These are phyloP conservation scores for Citrus inodora DNA, from an alignment of 345 rosid genomes.

Conservation along the genomic window DNA sequence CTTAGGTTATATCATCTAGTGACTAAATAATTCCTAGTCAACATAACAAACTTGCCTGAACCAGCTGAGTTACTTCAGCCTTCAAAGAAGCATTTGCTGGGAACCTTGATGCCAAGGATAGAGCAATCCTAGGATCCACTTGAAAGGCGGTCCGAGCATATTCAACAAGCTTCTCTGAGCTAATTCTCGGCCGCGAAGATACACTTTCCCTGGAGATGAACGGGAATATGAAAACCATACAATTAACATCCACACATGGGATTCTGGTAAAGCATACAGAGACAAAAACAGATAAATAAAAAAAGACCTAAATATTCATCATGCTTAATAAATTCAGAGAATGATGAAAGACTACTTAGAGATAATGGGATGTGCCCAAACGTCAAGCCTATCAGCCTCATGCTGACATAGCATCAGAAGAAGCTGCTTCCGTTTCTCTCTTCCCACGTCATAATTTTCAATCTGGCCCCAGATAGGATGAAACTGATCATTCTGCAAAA, in stretches of 20 bases:
- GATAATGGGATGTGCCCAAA: slow-evolving; percentile 93
- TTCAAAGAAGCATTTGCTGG: slow-evolving; percentile 67
- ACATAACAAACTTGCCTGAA: slow-evolving; percentile 58
- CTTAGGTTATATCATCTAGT: background rate
- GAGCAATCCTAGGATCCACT: slow-evolving; percentile 87
- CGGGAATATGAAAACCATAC: slow-evolving; percentile 15
- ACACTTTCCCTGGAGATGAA: slow-evolving; percentile 57
- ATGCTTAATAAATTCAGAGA: background rate
- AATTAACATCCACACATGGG: background rate
- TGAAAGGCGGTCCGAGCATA: slow-evolving; percentile 80
- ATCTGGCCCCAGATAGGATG: slow-evolving; percentile 98
- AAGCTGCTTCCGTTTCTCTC: slow-evolving; percentile 86
- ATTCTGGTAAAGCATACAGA: background rate
- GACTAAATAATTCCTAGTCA: slow-evolving; percentile 1
- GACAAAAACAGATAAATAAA: background rate
- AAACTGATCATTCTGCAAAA: slow-evolving; percentile 58
- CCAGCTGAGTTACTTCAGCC: slow-evolving; percentile 82
- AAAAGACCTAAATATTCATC: background rate
- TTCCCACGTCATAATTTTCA: slow-evolving; percentile 74
- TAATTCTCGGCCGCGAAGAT: slow-evolving; percentile 58
- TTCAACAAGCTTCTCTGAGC: slow-evolving; percentile 87
- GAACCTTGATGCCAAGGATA: slow-evolving; percentile 80
- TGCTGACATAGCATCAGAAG: slow-evolving; percentile 95
- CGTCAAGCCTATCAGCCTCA: slow-evolving; percentile 99
- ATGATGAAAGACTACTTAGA: slow-evolving; percentile 53